phyloP scores from a whole-genome alignment of 257 asterid species.

The Salvia hispanica region DNA sequence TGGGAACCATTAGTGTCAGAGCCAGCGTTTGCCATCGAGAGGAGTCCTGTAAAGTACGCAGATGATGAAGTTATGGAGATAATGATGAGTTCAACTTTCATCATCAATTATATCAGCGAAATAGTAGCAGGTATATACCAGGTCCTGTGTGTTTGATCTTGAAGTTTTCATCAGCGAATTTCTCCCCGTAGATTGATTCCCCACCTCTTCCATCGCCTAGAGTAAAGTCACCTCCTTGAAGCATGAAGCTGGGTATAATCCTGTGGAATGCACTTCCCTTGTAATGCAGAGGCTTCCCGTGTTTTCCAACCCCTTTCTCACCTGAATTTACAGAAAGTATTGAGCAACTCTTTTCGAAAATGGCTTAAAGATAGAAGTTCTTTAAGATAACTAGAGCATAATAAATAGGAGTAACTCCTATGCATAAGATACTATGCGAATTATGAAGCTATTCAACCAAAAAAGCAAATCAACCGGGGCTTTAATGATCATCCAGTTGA shows the following conservation, averaged over 20 bases:
- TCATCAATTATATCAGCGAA: too few relatives aligned
- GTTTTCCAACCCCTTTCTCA: conserved; percentile 85
- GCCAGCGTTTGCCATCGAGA: conserved; percentile 98
- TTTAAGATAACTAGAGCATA: too few relatives aligned
- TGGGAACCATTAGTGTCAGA: conserved; percentile 91
- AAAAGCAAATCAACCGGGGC: neutral
- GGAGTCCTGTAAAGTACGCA: conserved; percentile 44
- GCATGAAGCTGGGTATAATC: conserved; percentile 96
- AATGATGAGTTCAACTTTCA: too few relatives aligned
- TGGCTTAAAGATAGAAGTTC: too few relatives aligned
- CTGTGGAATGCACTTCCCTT: conserved; percentile 91
- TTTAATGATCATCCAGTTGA: too few relatives aligned
- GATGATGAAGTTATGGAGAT: too few relatives aligned
- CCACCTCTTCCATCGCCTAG: conserved; percentile 98
- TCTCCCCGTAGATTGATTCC: conserved; percentile 85
- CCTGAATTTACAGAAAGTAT: conserved; percentile 48
- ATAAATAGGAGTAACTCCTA: too few relatives aligned
- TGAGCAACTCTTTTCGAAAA: too few relatives aligned
- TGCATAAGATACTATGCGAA: too few relatives aligned
- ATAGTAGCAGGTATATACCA: conserved; percentile 42
- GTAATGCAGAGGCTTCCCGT: conserved; percentile 87
- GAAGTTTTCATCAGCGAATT: conserved; percentile 93
- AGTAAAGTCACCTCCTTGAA: conserved; percentile 99
- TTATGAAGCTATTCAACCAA: neutral
- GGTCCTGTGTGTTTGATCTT: conserved; percentile 95